Evolutionary conservation across 257 asterid genomes (phyloP).

Genomic region (Solanum phureja): DNA sequence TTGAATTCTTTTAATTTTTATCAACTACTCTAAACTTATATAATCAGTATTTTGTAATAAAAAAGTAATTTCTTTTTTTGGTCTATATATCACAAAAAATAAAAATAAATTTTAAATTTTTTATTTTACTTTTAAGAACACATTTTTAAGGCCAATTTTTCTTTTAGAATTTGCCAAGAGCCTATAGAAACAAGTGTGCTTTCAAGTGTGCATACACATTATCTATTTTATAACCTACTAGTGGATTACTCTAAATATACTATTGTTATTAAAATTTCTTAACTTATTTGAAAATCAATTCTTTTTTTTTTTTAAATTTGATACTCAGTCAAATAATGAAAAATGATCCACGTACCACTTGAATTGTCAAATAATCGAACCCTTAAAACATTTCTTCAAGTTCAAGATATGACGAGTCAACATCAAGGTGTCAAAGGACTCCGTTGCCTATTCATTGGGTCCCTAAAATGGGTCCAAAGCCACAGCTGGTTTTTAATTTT

Average conservation of each 20-base stretch:
- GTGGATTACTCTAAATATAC: background rate
- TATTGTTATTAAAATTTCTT: background rate
- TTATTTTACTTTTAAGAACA: background rate
- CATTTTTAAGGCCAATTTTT: background rate
- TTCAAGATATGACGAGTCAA: background rate
- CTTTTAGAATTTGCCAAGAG: too few species aligned
- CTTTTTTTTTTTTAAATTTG: background rate
- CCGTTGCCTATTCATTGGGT: background rate
- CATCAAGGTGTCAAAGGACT: background rate
- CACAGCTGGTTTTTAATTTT: background rate
- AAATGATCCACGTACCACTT: accelerated
- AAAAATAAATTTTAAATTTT: background rate
- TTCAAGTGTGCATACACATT: background rate
- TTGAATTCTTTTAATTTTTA: too few species aligned
- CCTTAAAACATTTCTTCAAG: accelerated
- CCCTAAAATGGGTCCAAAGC: background rate
- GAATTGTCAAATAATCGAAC: background rate
- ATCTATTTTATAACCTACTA: background rate
- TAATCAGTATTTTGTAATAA: background rate
- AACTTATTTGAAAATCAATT: background rate
- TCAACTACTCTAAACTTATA: background rate
- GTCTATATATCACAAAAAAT: background rate
- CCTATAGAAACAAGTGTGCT: too few species aligned
- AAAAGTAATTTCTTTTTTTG: background rate
- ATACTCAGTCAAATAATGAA: accelerated